Base-by-base conservation (phyloP, 345 rosid species). In the Balakata baccata region DNA sequence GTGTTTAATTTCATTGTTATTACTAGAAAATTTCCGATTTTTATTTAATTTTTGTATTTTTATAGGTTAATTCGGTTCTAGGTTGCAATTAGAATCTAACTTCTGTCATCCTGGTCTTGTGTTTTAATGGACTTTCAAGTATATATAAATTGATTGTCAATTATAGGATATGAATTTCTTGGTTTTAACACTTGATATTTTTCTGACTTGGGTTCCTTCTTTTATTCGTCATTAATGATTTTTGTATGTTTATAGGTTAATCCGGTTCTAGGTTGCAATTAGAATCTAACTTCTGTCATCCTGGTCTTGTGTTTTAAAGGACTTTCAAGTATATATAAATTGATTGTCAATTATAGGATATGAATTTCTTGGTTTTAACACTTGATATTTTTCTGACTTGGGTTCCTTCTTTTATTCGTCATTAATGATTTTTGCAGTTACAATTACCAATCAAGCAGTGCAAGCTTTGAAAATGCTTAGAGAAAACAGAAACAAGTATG, bases 381-480 rank as follows among this genome's bases (percentile, higher is more conserved):
- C 7, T 29, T 6, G 22, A 57, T 23, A 37, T 14, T 38, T 20
- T 12, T 73, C 69, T 13, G 34, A 38, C 69, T 23, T 71, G 47
- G n/a, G 12, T 56, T 57, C 50, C 25, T 63, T 74, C 39, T 39
- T 4, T 43, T 52, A 29, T 29, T 2, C 2, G 53, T 50, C 43
- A 47, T 74, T 49, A 41, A 73, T 64, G 66, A 39, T 14, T 76
- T 73, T 62, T 72, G 75, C 89, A 90, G 96, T 90, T 54, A 87
- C 96, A 43, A 81, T 81, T 12, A 77, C 91, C 62, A 86, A 79
- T 80, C 89, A 85, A 76, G 87, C 96, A 37, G 72, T 82, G 11
- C 73, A 18, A 50, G 96, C 92, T 50, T 81, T 88, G 75, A 79
- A 80, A 29, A 81, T 87, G 84, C 77, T 88, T 71, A 84, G 96